Conservation (phyloP, 179 eudicot genomes). For the Gypsophila paniculata region DNA sequence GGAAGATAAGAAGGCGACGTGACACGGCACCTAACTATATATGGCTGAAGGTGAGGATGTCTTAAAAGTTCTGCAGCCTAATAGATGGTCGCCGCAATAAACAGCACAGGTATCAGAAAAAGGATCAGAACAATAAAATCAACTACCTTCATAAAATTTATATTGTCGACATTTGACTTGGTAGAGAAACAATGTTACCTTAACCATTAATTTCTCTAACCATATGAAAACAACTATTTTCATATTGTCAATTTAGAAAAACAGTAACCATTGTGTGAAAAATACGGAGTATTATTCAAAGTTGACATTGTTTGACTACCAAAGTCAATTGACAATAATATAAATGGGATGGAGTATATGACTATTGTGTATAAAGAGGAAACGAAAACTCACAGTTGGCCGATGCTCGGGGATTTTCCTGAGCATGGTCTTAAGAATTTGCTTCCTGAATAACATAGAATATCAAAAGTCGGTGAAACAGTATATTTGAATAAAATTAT, state of each 20-base stretch:
- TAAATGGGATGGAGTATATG: not conserved
- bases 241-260: not conserved
- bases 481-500: not conserved
- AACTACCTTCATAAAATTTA: not conserved
- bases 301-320: not conserved
- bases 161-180: not conserved
- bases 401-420: constrained; percentile 86
- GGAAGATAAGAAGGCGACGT: constrained; percentile 81
- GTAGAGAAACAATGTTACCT: not conserved
- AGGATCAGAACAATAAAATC: constrained; percentile 5
- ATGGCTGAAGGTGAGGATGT: constrained; percentile 78
- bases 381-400: constrained; percentile 70
- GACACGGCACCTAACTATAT: constrained; percentile 55
- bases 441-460: constrained; percentile 51
- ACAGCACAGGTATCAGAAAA: constrained; percentile 21
- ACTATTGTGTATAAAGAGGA: not conserved
- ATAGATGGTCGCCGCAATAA: constrained; percentile 3
- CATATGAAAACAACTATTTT: too few relatives aligned
- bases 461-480: not conserved
- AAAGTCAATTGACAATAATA: not conserved
- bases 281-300: not conserved
- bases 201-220: not conserved
- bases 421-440: constrained; percentile 85
- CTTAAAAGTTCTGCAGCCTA: constrained; percentile 89
- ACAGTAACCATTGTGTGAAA: not conserved